Percentiles rank a stretch among this genome's conserved stretches.
Conservation (phyloP, 768 basidiomycete genomes). For the Mycena galopus region DNA sequence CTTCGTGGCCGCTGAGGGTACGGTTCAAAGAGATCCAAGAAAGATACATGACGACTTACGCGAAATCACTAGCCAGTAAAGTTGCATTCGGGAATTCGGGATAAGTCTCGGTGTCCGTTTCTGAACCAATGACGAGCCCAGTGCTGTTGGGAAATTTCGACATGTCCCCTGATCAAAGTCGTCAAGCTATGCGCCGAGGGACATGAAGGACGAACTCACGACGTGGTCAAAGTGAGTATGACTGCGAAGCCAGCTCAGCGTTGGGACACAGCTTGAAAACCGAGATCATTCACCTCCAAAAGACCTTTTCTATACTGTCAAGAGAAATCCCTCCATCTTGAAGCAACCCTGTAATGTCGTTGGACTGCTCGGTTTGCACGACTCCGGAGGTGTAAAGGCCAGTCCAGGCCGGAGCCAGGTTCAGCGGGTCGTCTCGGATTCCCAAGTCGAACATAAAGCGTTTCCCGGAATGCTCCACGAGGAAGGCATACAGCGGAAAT, state of each 20-base stretch:
- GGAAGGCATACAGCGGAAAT: slow-evolving; percentile 18
- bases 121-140: slow-evolving; percentile 24
- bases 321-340: slow-evolving; percentile 25
- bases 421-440: slow-evolving; percentile 7
- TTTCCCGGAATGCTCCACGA: slow-evolving; percentile 19
- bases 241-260: neutral
- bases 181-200: neutral
- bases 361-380: neutral
- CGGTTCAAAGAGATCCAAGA: neutral
- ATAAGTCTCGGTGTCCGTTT: slow-evolving; percentile 20
- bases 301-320: slow-evolving; percentile 19
- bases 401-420: neutral
- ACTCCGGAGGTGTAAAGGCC: neutral
- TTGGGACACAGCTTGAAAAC: neutral
- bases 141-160: slow-evolving; percentile 35
- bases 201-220: neutral
- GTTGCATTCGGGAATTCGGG: slow-evolving; percentile 19
- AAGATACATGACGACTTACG: slow-evolving; percentile 11
- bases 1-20: slow-evolving; percentile 17
- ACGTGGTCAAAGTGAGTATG: slow-evolving; percentile 30
- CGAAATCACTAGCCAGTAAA: slow-evolving; percentile 28
- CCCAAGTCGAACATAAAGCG: slow-evolving; percentile 32
- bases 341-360: slow-evolving; percentile 25
- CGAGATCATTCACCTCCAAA: slow-evolving; percentile 25
- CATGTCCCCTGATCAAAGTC: slow-evolving; percentile 28